Evolutionary conservation across 495 filamentous ascomycete genomes (phyloP).

Genomic region (Staphylotrichum tortipilum): DNA sequence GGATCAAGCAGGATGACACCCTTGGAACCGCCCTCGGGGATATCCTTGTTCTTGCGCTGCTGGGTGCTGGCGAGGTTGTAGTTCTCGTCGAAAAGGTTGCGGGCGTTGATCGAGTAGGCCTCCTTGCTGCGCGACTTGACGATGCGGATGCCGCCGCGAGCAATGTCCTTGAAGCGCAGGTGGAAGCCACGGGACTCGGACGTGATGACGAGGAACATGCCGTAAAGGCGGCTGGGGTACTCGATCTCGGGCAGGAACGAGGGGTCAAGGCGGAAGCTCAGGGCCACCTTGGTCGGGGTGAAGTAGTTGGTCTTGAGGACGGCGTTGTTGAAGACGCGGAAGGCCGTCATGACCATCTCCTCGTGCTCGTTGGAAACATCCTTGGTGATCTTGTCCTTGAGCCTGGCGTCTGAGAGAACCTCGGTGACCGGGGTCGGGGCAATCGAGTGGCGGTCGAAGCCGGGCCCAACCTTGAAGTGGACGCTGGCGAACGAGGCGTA

Average conservation of each 20-base stretch:
- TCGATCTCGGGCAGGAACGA: conserved; percentile 80
- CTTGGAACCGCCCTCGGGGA: conserved; percentile 97
- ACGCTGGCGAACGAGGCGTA: conserved; percentile 88
- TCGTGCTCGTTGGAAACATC: conserved; percentile 88
- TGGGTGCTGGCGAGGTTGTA: conserved; percentile 97
- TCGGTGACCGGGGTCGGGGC: conserved; percentile 58
- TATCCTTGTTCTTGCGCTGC: conserved; percentile 99
- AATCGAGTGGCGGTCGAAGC: conserved; percentile 65
- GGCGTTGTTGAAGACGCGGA: conserved; percentile 84
- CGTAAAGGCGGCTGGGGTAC: conserved; percentile 88
- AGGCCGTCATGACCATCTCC: conserved; percentile 95
- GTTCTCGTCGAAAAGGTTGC: conserved; percentile 95
- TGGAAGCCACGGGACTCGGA: conserved; percentile 97
- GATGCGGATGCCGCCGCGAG: conserved; percentile 93
- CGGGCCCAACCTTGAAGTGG: conserved; percentile 75
- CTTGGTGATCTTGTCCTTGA: conserved; percentile 74
- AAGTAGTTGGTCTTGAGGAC: conserved; percentile 98
- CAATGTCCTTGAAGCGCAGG: conserved; percentile 93
- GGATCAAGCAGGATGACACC: conserved; percentile 93
- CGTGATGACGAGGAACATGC: conserved; percentile 97
- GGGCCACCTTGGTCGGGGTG: conserved; percentile 94
- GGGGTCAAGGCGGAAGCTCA: conserved; percentile 92
- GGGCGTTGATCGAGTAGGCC: conserved; percentile 90
- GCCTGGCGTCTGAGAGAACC: conserved; percentile 66
- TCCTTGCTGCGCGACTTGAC: conserved; percentile 95